Evolutionary conservation across 352 stramenopile genomes (phyloP).

Genomic region (Plasmopara viticola): DNA sequence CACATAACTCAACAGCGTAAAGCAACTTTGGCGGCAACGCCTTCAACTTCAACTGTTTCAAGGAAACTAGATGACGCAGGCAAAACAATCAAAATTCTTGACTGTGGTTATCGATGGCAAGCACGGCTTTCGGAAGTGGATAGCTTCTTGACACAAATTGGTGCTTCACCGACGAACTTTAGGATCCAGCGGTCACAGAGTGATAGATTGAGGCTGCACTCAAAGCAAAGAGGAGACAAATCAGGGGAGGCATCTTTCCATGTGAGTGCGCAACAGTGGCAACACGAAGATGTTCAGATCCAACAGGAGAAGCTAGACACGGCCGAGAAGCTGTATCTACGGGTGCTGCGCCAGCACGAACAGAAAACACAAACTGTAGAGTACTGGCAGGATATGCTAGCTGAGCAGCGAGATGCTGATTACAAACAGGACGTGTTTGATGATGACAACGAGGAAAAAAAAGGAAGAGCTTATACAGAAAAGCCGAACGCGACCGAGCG

Average conservation of each 20-base stretch:
- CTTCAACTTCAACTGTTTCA: conserved; percentile 1
- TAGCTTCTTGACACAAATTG: conserved; percentile 37
- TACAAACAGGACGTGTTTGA: conserved; percentile 27
- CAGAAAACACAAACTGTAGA: conserved; percentile 67
- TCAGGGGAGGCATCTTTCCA: background rate
- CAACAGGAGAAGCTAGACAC: too few species aligned
- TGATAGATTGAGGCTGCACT: conserved; percentile 24
- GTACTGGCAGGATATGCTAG: conserved; percentile 50
- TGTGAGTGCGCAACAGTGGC: too few species aligned
- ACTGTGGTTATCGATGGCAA: conserved; percentile 27
- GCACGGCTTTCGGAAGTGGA: conserved; percentile 43
- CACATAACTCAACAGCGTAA: conserved; percentile 16
- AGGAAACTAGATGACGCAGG: conserved; percentile 4
- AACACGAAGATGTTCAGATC: too few species aligned
- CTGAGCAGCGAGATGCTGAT: conserved; percentile 39
- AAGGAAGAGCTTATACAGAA: conserved; percentile 9
- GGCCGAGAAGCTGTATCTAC: conserved; percentile 33
- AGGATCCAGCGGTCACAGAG: conserved; percentile 11
- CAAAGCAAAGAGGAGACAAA: conserved; percentile 9
- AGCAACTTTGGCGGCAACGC: background rate
- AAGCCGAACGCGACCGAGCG: conserved; percentile 6
- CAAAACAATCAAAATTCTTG: background rate
- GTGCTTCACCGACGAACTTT: background rate
- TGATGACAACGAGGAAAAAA: conserved; percentile 16
- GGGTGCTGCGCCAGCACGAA: conserved; percentile 61